Base-by-base conservation (phyloP, 2,329 filamentous ascomycete genomes). In the Didymella arachidicola region DNA sequence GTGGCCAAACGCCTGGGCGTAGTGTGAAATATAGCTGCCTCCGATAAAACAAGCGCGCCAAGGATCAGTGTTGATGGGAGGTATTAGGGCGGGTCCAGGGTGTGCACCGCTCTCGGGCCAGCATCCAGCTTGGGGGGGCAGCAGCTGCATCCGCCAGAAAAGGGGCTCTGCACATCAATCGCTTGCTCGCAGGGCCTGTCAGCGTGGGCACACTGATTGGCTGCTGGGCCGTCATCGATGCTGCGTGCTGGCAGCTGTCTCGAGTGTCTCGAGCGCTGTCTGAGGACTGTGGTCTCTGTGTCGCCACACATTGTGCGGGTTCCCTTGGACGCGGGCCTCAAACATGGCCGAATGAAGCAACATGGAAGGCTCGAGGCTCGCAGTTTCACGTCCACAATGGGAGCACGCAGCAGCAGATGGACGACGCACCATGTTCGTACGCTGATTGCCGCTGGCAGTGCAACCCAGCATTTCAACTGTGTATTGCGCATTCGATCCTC, bases 21-120 rank as follows among this genome's bases (percentile, higher is more conserved):
- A 47, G 59, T 56, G 66, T 62, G 60, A 66, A 61, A 59, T 59
- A 71, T 71, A 68, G 67, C 56, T 60, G 38, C 58, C 49, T 19
- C 57, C 44, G 64, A 67, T 64, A 45, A 66, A 61, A 63, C 64
- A 65, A 63, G 62, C 53, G 62, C 46, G 71, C 71, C 69, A 73
- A 72, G 70, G 48, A 61, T 27, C 25, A 27, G 22, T 62, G 59
- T 62, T 61, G 66, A 57, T 59, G 46, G 55, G 51, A 53, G 12
- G 56, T 59, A 22, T 43, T 50, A 45, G 48, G 56, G 56, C 56
- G 56, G 56, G 56, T 50, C 56, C 50, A 59, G 56, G 45, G 56
- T 58, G 55, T 58, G 48, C 43, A 53, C 55, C 43, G 25, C 55
- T 36, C 55, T 53, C 49, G 55, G 47, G 56, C 56, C 50, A 43